Base-by-base conservation (phyloP, 2,329 filamentous ascomycete species). In the Stachybotrys echinatus region DNA sequence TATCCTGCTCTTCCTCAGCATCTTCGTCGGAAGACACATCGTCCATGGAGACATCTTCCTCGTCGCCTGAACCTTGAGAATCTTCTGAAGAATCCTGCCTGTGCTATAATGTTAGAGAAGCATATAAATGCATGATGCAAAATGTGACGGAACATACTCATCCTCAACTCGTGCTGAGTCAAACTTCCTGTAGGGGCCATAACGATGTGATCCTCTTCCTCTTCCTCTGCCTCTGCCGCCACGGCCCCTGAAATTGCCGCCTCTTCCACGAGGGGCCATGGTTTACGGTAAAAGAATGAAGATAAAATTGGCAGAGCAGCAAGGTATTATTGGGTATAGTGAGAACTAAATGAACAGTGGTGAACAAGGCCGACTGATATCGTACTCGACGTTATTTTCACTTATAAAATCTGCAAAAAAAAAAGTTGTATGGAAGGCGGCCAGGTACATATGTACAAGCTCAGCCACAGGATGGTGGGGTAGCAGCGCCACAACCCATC, bases 1-100 rank as follows among this genome's bases (percentile, higher is more conserved):
- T 58, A 23, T 72, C 71, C n/a, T 74, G 73, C 20, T 76, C 74
- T 31, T 74, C 73, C 1, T 74, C 67, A 43, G 74, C 62, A 3
- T 78, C 75, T 7, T 74, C 72, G 8, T 75, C 74, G 6, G 70
- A 69, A 23, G 65, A 66, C 51, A 68, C 61, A 48, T 72, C 69
- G 20, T 69, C 66, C 46, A 63, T 56, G 23, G 63, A 61, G 8
- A 70, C 67, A 48, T 73, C 68, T 39, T 67, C 69, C 34, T 68
- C 65, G 39, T 63, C 59, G 34, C 57, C 60, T 39, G 58, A 57
- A 23, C 55, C 58, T 38, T 54, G 60, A 42, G 60, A 65, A 47
- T 60, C 66, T 22, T 59, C 61, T 20, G 58, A 62, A 38, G 48
- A 56, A 47, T 55, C 55, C 46, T 48, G 52, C 27, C 60, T 61